Conservation (phyloP, 1,139 yeast genomes). For the Candida tropicalis region DNA sequence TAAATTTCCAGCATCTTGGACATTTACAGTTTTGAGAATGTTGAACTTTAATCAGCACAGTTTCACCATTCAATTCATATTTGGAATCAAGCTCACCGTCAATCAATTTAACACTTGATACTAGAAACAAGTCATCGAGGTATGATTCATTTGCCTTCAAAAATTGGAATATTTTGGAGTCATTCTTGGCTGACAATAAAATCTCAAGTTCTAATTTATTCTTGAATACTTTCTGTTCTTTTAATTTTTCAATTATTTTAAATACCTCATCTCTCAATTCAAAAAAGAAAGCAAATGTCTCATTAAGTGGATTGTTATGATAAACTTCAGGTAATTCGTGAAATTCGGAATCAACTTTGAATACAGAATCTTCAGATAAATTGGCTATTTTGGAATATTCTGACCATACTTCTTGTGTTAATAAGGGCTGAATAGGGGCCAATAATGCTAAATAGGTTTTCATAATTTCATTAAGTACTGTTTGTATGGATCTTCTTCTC, state of each 20-base stretch:
- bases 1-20: constrained; percentile 92
- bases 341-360: constrained; percentile 43
- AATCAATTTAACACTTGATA: constrained; percentile 53
- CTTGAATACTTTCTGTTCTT: constrained; percentile 46
- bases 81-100: constrained; percentile 17
- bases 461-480: constrained; percentile 66
- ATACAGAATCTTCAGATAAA: constrained; percentile 49
- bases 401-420: constrained; percentile 89
- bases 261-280: constrained; percentile 52
- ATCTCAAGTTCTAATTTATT: constrained; percentile 67
- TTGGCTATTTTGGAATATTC: constrained; percentile 42
- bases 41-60: constrained; percentile 9
- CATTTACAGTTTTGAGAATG: constrained; percentile 54
- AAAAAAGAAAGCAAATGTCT: constrained; percentile 46
- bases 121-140: constrained; percentile 64
- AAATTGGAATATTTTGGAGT: constrained; percentile 15
- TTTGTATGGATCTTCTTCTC: constrained; percentile 68
- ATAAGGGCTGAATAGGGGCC: constrained; percentile 80
- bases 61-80: constrained; percentile 6
- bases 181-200: constrained; percentile 29
- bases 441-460: constrained; percentile 64
- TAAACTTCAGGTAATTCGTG: constrained; percentile 31
- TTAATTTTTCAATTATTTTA: constrained; percentile 35
- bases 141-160: constrained; percentile 28
- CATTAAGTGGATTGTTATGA: constrained; percentile 32